Evolutionary conservation across 352 stramenopile genomes (phyloP).

Genomic region (Phytophthora sojae): DNA sequence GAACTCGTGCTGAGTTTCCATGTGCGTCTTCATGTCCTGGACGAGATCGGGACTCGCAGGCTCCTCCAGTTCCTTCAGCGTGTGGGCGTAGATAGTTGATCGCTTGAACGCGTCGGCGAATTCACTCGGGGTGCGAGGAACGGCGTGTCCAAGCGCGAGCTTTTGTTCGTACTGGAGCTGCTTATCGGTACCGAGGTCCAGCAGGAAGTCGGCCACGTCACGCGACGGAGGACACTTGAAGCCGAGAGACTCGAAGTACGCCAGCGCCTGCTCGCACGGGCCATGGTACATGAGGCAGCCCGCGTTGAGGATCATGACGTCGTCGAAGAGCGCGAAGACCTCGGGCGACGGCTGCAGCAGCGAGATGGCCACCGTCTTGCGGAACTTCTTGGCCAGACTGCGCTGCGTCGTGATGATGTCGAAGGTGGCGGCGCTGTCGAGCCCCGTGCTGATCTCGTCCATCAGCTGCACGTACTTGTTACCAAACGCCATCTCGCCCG

Average conservation of each 20-base stretch:
- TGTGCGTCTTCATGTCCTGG: constrained; percentile 17
- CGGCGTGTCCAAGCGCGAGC: not conserved
- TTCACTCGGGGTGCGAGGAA: constrained; percentile 26
- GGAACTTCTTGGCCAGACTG: constrained; percentile 38
- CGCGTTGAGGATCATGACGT: constrained; percentile 71
- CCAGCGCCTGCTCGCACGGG: constrained; percentile 15
- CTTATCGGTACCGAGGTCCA: constrained; percentile 57
- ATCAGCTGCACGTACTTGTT: constrained; percentile 58
- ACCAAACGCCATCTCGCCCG: constrained; percentile 86
- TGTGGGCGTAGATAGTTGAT: constrained; percentile 17
- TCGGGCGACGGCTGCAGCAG: constrained; percentile 61
- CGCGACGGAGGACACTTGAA: constrained; percentile 42
- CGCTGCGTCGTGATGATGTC: constrained; percentile 64
- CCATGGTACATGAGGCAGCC: constrained; percentile 82
- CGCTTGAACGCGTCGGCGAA: constrained; percentile 56
- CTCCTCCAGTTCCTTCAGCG: not conserved
- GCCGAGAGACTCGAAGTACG: constrained; percentile 19
- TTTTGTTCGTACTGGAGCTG: constrained; percentile 40
- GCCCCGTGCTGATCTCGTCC: constrained; percentile 91
- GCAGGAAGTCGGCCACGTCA: constrained; percentile 93
- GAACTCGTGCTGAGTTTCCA: constrained; percentile 32
- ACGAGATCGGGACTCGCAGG: constrained; percentile 7
- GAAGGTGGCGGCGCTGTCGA: constrained; percentile 88
- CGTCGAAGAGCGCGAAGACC: constrained; percentile 52
- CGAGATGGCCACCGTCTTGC: constrained; percentile 58